A percentile compares a stretch with the other conserved stretches of the same genome.
Evolutionary conservation across 2,329 filamentous ascomycete genomes (phyloP).

Genomic region (Chalara sp.): DNA sequence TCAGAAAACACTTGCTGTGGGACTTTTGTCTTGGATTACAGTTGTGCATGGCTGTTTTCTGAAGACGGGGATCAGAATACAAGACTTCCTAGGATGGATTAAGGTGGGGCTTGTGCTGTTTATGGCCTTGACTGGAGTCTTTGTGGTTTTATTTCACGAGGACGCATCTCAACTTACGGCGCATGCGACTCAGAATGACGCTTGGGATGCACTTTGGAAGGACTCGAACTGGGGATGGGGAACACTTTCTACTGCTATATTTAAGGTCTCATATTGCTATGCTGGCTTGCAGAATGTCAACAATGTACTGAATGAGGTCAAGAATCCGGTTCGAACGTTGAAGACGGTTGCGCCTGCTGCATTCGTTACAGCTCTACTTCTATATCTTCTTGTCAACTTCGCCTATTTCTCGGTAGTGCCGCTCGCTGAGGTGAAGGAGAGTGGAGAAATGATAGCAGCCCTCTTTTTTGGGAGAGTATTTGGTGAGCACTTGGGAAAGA

Average conservation of each 20-base stretch:
- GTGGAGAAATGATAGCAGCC: slow-evolving; percentile 48
- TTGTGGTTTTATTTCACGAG: slow-evolving; percentile 44
- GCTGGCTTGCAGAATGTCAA: slow-evolving; percentile 48
- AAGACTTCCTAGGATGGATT: slow-evolving; percentile 56
- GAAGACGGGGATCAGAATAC: slow-evolving; percentile 48
- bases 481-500: slow-evolving; percentile 33
- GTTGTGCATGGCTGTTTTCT: slow-evolving; percentile 53
- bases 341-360: slow-evolving; percentile 49
- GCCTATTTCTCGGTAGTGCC: slow-evolving; percentile 55
- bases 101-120: slow-evolving; percentile 54
- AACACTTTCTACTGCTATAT: slow-evolving; percentile 47
- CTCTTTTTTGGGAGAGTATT: slow-evolving; percentile 51
- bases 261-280: slow-evolving; percentile 50
- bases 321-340: slow-evolving; percentile 48
- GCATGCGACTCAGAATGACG: slow-evolving; percentile 12
- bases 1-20: slow-evolving; percentile 38
- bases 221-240: slow-evolving; percentile 65
- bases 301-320: slow-evolving; percentile 51
- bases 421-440: slow-evolving; percentile 46
- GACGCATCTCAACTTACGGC: slow-evolving; percentile 16
- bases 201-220: slow-evolving; percentile 52
- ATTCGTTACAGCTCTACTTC: slow-evolving; percentile 42
- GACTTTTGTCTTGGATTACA: slow-evolving; percentile 48
- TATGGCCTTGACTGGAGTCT: slow-evolving; percentile 54
- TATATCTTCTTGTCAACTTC: slow-evolving; percentile 52